Conservation (phyloP, 306 rosid species). For the Myrica gale region DNA sequence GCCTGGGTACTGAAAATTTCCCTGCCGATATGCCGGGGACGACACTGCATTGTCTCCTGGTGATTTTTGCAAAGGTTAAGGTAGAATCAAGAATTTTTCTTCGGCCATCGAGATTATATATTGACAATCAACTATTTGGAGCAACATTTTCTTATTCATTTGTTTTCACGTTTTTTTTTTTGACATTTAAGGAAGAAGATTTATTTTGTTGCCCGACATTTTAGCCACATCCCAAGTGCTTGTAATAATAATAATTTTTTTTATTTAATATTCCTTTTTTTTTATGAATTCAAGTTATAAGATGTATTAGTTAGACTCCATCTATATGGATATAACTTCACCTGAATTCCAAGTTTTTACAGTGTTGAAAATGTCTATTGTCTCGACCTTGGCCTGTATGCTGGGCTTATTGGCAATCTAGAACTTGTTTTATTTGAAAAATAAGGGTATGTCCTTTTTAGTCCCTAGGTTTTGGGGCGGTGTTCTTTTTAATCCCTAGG, state of each 20-base stretch:
- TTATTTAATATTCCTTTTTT: no score
- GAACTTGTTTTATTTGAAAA: no score
- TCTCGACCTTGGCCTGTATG: no score
- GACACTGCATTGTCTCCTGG: slow-evolving; percentile 17
- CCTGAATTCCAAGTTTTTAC: no score
- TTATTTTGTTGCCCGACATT: slow-evolving; percentile 36
- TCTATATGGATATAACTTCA: no score
- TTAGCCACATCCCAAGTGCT: slow-evolving; percentile 10
- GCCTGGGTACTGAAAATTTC: slow-evolving; percentile 22
- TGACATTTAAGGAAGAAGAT: slow-evolving; percentile 25
- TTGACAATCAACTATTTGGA: slow-evolving; percentile 32
- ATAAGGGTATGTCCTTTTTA: no score
- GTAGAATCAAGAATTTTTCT: slow-evolving; percentile 32
- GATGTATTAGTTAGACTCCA: no score
- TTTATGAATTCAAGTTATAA: no score
- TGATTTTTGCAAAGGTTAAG: slow-evolving; percentile 30
- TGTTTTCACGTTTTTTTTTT: slow-evolving; percentile 15
- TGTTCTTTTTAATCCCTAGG: no score
- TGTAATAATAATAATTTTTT: background rate
- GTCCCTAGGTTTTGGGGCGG: no score
- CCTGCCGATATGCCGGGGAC: background rate
- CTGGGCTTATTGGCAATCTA: no score
- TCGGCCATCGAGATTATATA: slow-evolving; percentile 29
- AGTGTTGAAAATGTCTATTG: no score
- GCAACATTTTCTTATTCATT: slow-evolving; percentile 22